Percentiles rank a stretch among this genome's conserved stretches.
phyloP scores from a whole-genome alignment of 1,284 basidiomycete species.

The Peniophora sp. region DNA sequence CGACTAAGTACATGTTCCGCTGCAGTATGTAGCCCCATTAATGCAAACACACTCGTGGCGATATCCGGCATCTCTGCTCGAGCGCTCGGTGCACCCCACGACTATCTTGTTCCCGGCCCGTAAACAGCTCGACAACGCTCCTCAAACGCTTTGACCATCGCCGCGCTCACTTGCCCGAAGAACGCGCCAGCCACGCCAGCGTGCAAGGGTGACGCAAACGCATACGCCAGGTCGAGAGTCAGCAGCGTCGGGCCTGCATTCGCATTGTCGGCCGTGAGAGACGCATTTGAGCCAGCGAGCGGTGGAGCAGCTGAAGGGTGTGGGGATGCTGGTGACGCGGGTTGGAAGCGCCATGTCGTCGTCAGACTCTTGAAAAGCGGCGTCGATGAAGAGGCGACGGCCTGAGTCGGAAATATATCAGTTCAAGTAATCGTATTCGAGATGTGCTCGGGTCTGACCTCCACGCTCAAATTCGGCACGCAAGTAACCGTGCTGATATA shows the following conservation, averaged over 20 bases:
- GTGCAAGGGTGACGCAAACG: conserved; percentile 84
- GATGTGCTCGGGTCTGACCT: conserved; percentile 41
- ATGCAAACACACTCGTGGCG: too few species aligned
- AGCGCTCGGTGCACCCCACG: too few species aligned
- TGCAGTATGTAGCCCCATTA: too few species aligned
- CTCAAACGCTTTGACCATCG: conserved; percentile 93
- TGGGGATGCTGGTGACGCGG: conserved; percentile 37
- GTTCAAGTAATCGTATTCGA: not conserved
- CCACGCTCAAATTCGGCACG: conserved; percentile 66
- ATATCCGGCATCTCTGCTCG: too few species aligned
- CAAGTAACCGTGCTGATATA: conserved; percentile 86
- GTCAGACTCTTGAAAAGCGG: conserved; percentile 81
- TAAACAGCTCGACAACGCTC: conserved; percentile 70
- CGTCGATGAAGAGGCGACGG: conserved; percentile 75
- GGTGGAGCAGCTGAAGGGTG: conserved; percentile 22
- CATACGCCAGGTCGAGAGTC: conserved; percentile 76
- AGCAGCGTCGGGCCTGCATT: conserved; percentile 56
- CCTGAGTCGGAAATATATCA: conserved; percentile 25
- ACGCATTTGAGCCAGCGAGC: not conserved
- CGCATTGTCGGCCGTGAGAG: conserved; percentile 10
- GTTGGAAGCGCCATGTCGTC: conserved; percentile 77
- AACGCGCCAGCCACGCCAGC: conserved; percentile 76
- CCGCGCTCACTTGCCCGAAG: conserved; percentile 78
- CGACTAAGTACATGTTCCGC: too few species aligned
- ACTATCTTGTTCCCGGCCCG: conserved; percentile 29